Evolutionary conservation across 768 basidiomycete species (phyloP), one percentile per base, ranked within the genome.

Genomic region (Collybia nuda): DNA sequence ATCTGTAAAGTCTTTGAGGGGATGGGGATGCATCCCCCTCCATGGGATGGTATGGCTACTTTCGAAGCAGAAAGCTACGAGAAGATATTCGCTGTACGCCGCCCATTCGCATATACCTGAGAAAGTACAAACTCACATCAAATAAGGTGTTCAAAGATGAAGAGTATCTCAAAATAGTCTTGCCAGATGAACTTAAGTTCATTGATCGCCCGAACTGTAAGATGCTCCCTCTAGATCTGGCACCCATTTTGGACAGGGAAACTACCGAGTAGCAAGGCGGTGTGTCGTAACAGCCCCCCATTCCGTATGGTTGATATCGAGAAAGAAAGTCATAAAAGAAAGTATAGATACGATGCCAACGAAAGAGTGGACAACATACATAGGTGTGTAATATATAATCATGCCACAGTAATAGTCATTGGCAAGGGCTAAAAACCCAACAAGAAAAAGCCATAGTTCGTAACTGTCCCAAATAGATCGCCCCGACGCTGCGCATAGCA

Each of bases 41-140:
- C 59, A 0, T 68, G 55, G 53, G 65, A 66, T 48, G 71, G 69
- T 5, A 41, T 67, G 37, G 58, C 56, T 29, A 48, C 65, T 7
- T 60, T 71, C 19, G 67, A 71, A 22, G 70, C 67, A 7, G 60
- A 68, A 43, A 66, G 61, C 15, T 64, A 63, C 49, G 66, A 63
- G 12, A 65, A 65, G 44, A 55, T 73, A 26, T 56, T 62, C 17
- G 63, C 56, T 44, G 67, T 67, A 40, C n/a, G 54, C 42, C 5
- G 32, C 18, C 28, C 19, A 9, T 47, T n/a, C 35, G 17, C 14
- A 32, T 32, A 32, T 32, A 5, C 7, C 14, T 11, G 32, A 32
- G 14, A 14, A 14, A 14, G 32, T 11, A 4, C 14, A 14, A 32
- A 11, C 14, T 32, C 9, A 32, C 32, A 9, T 4, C 12, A 2